Percentiles rank a stretch among this genome's conserved stretches.
Conservation (phyloP, 371 early-diverging fungal species). For the Enteropsectra breve region DNA sequence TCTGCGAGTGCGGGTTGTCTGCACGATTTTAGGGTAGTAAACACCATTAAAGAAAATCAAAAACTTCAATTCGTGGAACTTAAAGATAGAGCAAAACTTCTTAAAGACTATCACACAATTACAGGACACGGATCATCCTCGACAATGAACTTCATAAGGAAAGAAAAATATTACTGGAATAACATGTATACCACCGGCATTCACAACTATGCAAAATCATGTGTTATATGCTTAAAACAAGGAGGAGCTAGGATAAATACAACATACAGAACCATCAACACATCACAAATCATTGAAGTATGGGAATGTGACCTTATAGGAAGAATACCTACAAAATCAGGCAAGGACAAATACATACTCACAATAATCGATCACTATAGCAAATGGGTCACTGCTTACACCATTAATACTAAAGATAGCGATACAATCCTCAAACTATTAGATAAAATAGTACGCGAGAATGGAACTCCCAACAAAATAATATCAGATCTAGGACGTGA, state of each 20-base stretch:
- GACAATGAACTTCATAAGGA: neutral
- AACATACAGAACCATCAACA: neutral
- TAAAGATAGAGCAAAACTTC: neutral
- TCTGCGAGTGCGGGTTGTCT: too few relatives aligned
- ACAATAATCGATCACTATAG: neutral
- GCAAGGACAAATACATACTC: neutral
- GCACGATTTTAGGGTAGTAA: too few relatives aligned
- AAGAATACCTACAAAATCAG: neutral
- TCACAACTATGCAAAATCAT: neutral
- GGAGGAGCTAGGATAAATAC: neutral
- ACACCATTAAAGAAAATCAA: too few relatives aligned
- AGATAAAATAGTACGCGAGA: neutral
- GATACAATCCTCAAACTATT: neutral
- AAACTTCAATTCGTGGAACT: too few relatives aligned
- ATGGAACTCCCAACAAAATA: neutral
- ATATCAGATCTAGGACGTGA: neutral
- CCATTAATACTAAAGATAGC: neutral
- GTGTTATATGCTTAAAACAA: neutral
- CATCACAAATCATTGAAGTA: neutral
- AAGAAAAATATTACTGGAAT: neutral
- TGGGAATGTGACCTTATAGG: constrained; percentile 1
- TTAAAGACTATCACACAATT: neutral
- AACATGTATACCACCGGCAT: neutral
- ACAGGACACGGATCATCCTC: neutral
- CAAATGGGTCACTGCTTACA: neutral